Percentiles rank a stretch among this genome's conserved stretches.
These are phyloP conservation scores for Stentor roeselii DNA, from an alignment of 73 alveolate genomes.

Conservation along the genomic window DNA sequence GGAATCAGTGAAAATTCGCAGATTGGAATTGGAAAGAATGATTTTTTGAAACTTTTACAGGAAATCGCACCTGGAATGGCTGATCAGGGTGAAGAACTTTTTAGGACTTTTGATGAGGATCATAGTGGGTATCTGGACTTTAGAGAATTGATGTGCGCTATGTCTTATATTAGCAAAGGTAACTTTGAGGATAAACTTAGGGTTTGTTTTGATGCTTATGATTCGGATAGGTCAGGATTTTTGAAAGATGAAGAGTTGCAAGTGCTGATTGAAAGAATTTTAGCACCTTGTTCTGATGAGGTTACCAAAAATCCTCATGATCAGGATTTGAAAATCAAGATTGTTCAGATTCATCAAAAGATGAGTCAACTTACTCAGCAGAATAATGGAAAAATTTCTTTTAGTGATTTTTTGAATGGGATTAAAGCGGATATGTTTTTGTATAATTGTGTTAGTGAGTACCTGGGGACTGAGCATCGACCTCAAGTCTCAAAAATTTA, in stretches of 20 bases:
- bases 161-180: constrained; percentile 16
- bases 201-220: constrained; percentile 20
- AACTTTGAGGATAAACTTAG: neutral
- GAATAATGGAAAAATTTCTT: neutral
- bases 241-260: neutral
- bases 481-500: neutral
- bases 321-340: neutral
- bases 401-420: neutral
- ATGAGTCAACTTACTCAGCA: neutral
- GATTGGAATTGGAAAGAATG: neutral
- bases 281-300: neutral
- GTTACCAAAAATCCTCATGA: neutral
- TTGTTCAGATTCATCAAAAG: neutral
- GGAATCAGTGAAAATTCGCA: neutral
- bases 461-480: neutral
- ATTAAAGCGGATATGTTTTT: neutral
- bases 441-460: neutral
- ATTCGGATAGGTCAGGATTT: neutral
- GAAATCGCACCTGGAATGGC: neutral
- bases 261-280: neutral
- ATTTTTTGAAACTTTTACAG: neutral
- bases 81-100: neutral
- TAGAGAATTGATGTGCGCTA: constrained; percentile 8
- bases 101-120: neutral
- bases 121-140: constrained; percentile 18